Percentiles rank a stretch among this genome's conserved stretches.
Evolutionary conservation across 2,329 filamentous ascomycete genomes (phyloP).

Genomic region (Calonectria hawksworthii): DNA sequence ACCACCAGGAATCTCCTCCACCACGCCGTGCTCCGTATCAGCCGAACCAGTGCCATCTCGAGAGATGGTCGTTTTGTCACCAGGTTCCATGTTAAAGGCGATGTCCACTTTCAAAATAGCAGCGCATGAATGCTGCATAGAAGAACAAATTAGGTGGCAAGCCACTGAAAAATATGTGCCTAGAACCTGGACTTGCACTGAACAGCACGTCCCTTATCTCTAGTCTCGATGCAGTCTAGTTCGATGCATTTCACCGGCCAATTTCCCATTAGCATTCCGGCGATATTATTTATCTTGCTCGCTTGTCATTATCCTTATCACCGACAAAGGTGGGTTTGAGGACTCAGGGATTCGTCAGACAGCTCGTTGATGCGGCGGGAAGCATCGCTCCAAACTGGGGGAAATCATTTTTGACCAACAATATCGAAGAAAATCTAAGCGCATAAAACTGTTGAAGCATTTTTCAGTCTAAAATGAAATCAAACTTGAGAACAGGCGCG

Average conservation of each 20-base stretch:
- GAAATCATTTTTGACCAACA: no score
- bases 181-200: neutral
- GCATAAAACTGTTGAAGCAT: no score
- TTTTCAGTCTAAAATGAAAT: neutral
- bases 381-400: no score
- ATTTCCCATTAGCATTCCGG: neutral
- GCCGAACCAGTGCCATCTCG: neutral
- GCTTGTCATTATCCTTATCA: neutral
- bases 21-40: neutral
- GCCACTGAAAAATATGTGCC: neutral
- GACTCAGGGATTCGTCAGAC: neutral
- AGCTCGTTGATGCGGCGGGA: neutral
- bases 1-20: neutral
- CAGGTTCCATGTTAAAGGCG: neutral
- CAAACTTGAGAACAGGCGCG: neutral
- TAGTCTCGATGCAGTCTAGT: neutral
- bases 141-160: neutral
- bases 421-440: no score
- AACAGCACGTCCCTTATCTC: neutral
- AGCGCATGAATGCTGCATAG: neutral
- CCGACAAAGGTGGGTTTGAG: neutral
- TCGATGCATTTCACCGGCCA: neutral
- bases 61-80: neutral
- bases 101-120: neutral
- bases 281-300: neutral